Evolutionary conservation across 352 stramenopile genomes (phyloP), one percentile per base, ranked within the genome.

Genomic region (Elongisporangium prolatum): DNA sequence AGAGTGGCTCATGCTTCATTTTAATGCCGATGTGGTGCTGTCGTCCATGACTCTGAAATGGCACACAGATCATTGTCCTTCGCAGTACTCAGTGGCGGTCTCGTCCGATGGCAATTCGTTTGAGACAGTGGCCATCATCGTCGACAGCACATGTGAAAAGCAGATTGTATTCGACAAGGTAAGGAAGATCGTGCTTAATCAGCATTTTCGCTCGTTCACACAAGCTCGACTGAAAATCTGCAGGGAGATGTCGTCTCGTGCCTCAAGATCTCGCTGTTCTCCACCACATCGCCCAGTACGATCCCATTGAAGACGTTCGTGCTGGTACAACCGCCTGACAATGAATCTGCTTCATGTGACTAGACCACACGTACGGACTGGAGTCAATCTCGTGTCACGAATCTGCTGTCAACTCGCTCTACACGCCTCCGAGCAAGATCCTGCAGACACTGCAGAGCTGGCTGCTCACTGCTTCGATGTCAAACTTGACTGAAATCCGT

Each of bases 401-500:
- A 62, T 66, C 77, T 1, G 54, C 72, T 8, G 67, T 71, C 20
- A 59, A 69, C 14, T 56, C 60, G 3, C 61, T 85, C 8, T 71
- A 91, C 64, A 89, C 74, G 8, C 60, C 83, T 10, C 54, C 80
- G 24, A 68, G 71, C 37, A 61, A 59, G n/a, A 53, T 93, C 21
- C 62, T 95, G 17, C 69, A 71, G 20, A 74, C 84, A 52, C 70
- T 94, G 3, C 75, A 91, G 49, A 54, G 74, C 22, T 95, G 86
- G 86, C 64, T 95, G 1, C 57, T 88, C 17, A 54, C 78, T 40
- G 82, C 83, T 10, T 78, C 83, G 6, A 56, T 80, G 6, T 93
- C 83, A 10, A 40, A 65, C 3, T 64, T 67, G 1, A 48, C 64
- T 28, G 63, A 75, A 21, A 64, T 93, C 8, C 79, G 86, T 28